Base-by-base conservation (phyloP, 176 grass and related monocot genomes). In the Eleusine coracana region DNA sequence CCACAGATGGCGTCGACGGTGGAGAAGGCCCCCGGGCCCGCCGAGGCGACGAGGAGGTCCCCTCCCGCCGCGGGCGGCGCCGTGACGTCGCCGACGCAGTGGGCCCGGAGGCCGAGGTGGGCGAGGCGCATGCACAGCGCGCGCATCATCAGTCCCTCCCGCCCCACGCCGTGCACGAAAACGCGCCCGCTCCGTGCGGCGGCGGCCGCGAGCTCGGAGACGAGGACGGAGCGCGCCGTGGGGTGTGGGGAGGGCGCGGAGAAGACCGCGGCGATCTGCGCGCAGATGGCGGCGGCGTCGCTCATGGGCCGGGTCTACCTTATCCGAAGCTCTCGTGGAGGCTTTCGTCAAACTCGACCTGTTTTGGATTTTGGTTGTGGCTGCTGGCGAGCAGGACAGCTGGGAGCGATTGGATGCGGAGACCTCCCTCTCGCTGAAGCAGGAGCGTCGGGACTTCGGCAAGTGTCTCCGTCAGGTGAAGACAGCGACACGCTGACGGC, bases 121-220 rank as follows among this genome's bases (percentile, higher is more conserved):
- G 84, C 88, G 34, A 98, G 90, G 36, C 95, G 95, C 95, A 98
- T 98, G 90, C 95, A 97, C 77, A 97, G 76, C 42, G 92, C 92
- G 68, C 88, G 93, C 87, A 97, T 73, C 92, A 97, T 97, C 11
- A 97, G 88, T 64, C 92, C 95, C 90, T 97, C 95, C n/a, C 95
- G 92, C 25, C 95, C 95, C 18, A 97, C 95, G 76, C 95, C 95
- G 82, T 98, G 85, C 74, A 93, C 90, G 82, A 98, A 95, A 78
- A 95, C 86, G 42, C 86, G 73, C 2, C 84, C 63, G 20, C 82
- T 71, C 0, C 76, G 62, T 7, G 70, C 25, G 3, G 87, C 70
- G 52, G 76, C 52, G 2, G 83, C 71, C 10, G 39, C 29, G n/a
- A 86, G 71, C 68, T 91, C 82, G 17, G 87, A 25, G 52, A 88